Conservation (phyloP, 768 basidiomycete genomes). For the Amanita rubescens region DNA sequence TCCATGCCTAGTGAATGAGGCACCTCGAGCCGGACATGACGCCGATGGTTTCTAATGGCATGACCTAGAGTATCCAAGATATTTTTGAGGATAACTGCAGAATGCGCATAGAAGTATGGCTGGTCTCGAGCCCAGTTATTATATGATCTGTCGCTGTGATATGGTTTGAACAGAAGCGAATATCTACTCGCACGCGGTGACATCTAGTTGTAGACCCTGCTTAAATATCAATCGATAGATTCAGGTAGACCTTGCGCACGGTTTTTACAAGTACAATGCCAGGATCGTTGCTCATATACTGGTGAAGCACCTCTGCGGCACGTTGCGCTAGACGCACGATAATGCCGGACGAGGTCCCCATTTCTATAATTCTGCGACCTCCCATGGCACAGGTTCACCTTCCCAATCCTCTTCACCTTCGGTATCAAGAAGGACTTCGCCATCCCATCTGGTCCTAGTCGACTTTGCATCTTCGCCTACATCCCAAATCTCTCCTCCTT, state of each 20-base stretch:
- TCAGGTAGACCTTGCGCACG: background rate
- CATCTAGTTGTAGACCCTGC: background rate
- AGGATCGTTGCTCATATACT: background rate
- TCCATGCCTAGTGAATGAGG: conserved; percentile 1
- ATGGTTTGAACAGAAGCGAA: background rate
- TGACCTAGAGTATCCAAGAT: background rate
- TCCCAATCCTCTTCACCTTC: conserved; percentile 69
- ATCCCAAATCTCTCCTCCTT: conserved; percentile 72
- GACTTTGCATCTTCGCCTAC: conserved; percentile 50
- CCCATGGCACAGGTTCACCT: conserved; percentile 78
- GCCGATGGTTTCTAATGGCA: background rate
- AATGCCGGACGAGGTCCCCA: background rate
- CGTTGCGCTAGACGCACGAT: background rate
- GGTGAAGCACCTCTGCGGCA: background rate
- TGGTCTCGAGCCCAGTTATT: too few relatives aligned
- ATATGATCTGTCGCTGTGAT: too few relatives aligned
- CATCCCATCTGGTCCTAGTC: conserved; percentile 12
- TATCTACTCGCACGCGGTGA: background rate
- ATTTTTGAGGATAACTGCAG: too few relatives aligned
- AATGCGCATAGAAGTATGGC: too few relatives aligned
- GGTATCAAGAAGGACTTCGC: conserved; percentile 19
- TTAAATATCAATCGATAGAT: background rate
- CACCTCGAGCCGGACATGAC: background rate
- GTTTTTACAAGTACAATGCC: background rate
- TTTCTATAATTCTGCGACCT: conserved; percentile 62